phyloP scores from a whole-genome alignment of 495 filamentous ascomycete species.

The Penicillium verhagenii region DNA sequence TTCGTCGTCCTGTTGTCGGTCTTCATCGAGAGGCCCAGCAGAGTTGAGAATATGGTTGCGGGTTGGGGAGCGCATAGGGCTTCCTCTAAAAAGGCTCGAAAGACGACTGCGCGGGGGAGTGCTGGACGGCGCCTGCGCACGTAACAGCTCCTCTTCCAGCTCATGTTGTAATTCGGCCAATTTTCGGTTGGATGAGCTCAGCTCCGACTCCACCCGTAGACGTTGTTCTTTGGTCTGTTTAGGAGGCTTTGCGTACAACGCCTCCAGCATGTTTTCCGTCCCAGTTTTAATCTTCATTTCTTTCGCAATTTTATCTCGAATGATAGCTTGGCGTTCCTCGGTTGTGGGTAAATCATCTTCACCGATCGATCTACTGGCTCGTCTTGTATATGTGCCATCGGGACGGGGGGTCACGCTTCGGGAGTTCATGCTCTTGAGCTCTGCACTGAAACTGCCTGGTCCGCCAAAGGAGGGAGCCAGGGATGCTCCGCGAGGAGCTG shows the following conservation, averaged over 20 bases:
- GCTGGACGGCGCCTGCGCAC: conserved; percentile 58
- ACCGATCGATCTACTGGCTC: conserved; percentile 64
- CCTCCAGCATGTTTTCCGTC: conserved; percentile 95
- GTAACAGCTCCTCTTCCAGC: conserved; percentile 70
- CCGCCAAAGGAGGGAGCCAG: conserved; percentile 61
- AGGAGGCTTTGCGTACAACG: conserved; percentile 87
- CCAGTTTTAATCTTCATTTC: conserved; percentile 97
- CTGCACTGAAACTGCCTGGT: conserved; percentile 91
- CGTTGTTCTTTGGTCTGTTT: conserved; percentile 95
- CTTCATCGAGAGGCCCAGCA: conserved; percentile 43
- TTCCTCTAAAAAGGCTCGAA: conserved; percentile 65
- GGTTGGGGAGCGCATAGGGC: conserved; percentile 63
- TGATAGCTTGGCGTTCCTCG: conserved; percentile 70
- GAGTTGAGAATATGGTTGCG: conserved; percentile 44
- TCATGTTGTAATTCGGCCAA: conserved; percentile 78
- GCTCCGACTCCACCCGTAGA: conserved; percentile 80
- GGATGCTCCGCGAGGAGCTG: conserved; percentile 60
- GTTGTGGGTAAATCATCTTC: conserved; percentile 56
- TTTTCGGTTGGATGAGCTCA: conserved; percentile 86
- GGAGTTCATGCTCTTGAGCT: conserved; percentile 73
- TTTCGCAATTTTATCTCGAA: conserved; percentile 81
- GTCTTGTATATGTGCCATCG: conserved; percentile 53
- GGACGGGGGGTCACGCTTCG: conserved; percentile 67
- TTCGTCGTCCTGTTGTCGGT: conserved; percentile 48
- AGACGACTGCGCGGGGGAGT: conserved; percentile 67